Conservation (phyloP, 2,329 filamentous ascomycete genomes). For the Arthroderma uncinatum region DNA sequence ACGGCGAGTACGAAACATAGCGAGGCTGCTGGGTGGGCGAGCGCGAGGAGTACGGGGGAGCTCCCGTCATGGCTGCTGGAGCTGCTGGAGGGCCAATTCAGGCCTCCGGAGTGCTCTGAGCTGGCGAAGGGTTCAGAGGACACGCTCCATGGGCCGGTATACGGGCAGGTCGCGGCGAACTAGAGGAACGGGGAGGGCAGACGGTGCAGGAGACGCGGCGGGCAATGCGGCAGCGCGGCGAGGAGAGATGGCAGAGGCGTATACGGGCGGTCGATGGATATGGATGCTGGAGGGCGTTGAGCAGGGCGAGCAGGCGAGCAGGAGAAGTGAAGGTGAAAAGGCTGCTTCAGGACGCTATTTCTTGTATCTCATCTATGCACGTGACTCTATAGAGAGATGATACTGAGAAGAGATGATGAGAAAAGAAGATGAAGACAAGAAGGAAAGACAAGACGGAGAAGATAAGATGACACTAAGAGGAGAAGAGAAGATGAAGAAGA, state of each 20-base stretch:
- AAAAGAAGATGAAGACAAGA: background rate
- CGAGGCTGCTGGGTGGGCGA: constrained; percentile 36
- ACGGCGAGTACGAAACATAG: constrained; percentile 34
- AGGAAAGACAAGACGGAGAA: background rate
- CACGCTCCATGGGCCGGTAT: constrained; percentile 1
- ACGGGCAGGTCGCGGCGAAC: background rate
- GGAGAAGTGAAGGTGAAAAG: too few species aligned
- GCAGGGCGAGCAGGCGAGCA: too few species aligned
- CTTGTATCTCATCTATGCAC: constrained; percentile 19
- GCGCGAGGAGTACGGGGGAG: constrained; percentile 36
- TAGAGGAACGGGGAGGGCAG: background rate
- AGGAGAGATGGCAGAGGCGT: too few species aligned
- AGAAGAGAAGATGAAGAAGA: background rate
- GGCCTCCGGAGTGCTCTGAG: background rate
- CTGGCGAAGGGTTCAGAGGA: background rate
- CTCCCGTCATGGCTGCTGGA: constrained; percentile 31
- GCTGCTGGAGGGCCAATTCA: constrained; percentile 2
- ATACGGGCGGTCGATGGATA: too few species aligned
- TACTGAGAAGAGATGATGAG: background rate
- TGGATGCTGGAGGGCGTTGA: too few species aligned
- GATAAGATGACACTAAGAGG: background rate
- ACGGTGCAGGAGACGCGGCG: too few species aligned
- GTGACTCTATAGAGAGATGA: constrained; percentile 16
- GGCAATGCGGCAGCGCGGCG: too few species aligned
- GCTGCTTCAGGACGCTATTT: constrained; percentile 4